Percentiles rank a stretch among this genome's conserved stretches.
Evolutionary conservation across 495 filamentous ascomycete species (phyloP).

Genomic region (Jackrogersella minutella): DNA sequence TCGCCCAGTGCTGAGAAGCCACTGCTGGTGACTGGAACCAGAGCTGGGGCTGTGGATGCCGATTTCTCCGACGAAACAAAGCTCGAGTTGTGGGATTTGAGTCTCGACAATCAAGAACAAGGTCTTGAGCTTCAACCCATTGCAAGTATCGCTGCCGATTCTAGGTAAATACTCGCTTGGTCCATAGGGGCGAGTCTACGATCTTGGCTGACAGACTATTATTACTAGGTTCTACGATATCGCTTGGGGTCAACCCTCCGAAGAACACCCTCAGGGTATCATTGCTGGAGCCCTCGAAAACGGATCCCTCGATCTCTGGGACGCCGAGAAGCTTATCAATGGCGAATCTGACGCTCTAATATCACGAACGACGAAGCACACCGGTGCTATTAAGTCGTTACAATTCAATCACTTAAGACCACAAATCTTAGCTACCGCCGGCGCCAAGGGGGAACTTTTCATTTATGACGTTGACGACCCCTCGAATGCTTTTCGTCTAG

Average conservation of each 20-base stretch:
- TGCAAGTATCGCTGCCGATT: slow-evolving; percentile 84
- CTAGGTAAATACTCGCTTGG: slow-evolving; percentile 67
- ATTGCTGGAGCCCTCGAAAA: slow-evolving; percentile 96
- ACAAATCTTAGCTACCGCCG: slow-evolving; percentile 90
- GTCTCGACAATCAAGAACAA: slow-evolving; percentile 74
- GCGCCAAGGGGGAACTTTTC: slow-evolving; percentile 94
- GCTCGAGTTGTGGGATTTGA: slow-evolving; percentile 95
- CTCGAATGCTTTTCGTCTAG: slow-evolving; percentile 84
- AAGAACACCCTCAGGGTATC: slow-evolving; percentile 79
- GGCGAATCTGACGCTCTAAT: slow-evolving; percentile 78
- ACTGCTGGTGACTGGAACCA: slow-evolving; percentile 92
- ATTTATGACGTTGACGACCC: slow-evolving; percentile 93
- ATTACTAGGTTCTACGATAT: slow-evolving; percentile 88
- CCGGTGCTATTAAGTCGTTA: slow-evolving; percentile 89
- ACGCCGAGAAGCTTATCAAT: slow-evolving; percentile 82
- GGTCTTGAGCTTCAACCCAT: slow-evolving; percentile 85
- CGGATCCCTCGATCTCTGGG: slow-evolving; percentile 95
- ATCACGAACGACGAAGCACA: slow-evolving; percentile 90
- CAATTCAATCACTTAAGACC: slow-evolving; percentile 97
- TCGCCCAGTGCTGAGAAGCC: slow-evolving; percentile 78
- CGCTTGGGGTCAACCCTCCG: slow-evolving; percentile 85
- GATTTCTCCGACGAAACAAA: slow-evolving; percentile 98
- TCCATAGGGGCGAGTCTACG: background rate
- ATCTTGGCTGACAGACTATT: slow-evolving; percentile 25
- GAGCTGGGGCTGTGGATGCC: slow-evolving; percentile 92